Percentiles rank a stretch among this genome's conserved stretches.
These are phyloP conservation scores for Physcomitrellopsis africana DNA, from an alignment of 225 moss, liverwort and hornwort genomes.

Conservation along the genomic window DNA sequence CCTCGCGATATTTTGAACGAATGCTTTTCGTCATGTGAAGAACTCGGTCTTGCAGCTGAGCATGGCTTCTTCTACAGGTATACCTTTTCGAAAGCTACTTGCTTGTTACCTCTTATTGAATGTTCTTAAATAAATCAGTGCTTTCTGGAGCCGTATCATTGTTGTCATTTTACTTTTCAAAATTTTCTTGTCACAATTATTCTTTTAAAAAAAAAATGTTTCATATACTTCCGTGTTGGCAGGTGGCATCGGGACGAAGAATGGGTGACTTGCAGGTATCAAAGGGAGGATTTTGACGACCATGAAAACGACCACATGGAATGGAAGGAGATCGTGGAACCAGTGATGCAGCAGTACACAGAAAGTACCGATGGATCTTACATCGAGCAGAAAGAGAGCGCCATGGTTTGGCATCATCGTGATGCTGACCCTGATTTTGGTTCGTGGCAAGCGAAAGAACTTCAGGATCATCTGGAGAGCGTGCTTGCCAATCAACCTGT, in stretches of 20 bases:
- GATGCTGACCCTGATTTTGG: conserved; percentile 96
- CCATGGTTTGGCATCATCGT: conserved; percentile 89
- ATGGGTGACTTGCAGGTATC: conserved; percentile 69
- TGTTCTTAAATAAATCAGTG: not conserved
- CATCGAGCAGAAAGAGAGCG: conserved; percentile 84
- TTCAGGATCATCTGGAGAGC: conserved; percentile 88
- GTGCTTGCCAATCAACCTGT: conserved; percentile 93
- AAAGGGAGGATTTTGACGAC: conserved; percentile 68
- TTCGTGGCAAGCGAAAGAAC: conserved; percentile 97
- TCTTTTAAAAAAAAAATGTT: conserved; percentile 10
- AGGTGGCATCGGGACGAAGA: conserved; percentile 56
- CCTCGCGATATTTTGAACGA: conserved; percentile 63
- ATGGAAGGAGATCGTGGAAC: conserved; percentile 87
- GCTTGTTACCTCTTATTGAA: too few relatives aligned
- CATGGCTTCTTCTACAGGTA: conserved; percentile 94
- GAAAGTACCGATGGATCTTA: conserved; percentile 91
- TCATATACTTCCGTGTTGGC: conserved; percentile 20
- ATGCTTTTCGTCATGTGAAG: conserved; percentile 73
- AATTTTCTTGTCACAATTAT: not conserved
- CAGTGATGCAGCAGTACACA: conserved; percentile 83
- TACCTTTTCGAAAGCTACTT: too few relatives aligned
- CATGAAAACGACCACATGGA: conserved; percentile 52
- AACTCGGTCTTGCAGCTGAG: conserved; percentile 86
- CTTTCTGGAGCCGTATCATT: not conserved
- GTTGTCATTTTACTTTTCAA: not conserved